phyloP scores from a whole-genome alignment of 805 yeast genomes.

The Ogataea ramenticola region DNA sequence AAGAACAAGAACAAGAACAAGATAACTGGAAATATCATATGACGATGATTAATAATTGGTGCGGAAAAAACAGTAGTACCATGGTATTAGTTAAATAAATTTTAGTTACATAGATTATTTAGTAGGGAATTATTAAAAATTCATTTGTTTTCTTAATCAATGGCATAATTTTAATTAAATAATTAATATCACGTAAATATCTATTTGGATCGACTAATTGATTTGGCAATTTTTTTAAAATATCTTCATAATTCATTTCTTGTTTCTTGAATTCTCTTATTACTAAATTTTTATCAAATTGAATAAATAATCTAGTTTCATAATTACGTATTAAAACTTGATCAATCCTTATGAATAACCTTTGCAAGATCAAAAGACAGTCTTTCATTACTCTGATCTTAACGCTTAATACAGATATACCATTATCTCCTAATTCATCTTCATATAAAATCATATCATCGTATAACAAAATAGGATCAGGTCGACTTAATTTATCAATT shows the following conservation, averaged over 20 bases:
- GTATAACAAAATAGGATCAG: conserved; percentile 82
- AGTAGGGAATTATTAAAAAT: neutral
- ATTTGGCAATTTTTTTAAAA: conserved; percentile 31
- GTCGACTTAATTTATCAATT: conserved; percentile 54
- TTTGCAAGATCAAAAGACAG: conserved; percentile 61
- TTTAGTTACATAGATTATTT: neutral
- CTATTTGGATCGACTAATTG: conserved; percentile 62
- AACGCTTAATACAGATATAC: conserved; percentile 68
- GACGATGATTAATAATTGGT: neutral
- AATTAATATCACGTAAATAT: conserved; percentile 65
- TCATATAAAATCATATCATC: conserved; percentile 87
- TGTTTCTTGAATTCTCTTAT: conserved; percentile 74
- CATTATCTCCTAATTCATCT: conserved; percentile 96
- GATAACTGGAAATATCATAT: too few relatives aligned
- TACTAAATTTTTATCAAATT: conserved; percentile 55
- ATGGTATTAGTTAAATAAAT: too few relatives aligned
- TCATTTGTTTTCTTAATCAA: neutral
- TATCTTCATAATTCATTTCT: conserved; percentile 45
- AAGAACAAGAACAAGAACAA: too few relatives aligned
- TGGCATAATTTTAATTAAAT: neutral
- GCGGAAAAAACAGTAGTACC: too few relatives aligned
- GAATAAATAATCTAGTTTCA: conserved; percentile 81
- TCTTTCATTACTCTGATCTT: conserved; percentile 87
- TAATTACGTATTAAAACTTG: conserved; percentile 77
- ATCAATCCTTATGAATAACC: conserved; percentile 85